phyloP scores from a whole-genome alignment of 306 rosid species.

The Myrica gale region DNA sequence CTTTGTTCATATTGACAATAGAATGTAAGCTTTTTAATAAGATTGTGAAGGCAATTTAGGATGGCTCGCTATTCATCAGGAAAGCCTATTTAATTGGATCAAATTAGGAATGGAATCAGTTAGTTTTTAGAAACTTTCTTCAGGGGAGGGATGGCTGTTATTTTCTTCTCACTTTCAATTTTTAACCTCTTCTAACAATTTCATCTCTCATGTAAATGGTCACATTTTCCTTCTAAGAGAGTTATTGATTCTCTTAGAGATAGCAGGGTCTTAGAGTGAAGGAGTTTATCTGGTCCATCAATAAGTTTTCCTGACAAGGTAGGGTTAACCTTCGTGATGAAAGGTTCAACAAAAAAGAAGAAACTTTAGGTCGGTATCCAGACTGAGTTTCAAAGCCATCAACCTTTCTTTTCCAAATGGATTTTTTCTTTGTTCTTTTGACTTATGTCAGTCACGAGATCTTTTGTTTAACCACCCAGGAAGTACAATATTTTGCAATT shows the following conservation, averaged over 20 bases:
- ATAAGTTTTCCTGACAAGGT: background rate
- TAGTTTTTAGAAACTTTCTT: background rate
- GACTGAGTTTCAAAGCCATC: background rate
- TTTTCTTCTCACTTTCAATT: background rate
- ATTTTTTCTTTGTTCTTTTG: background rate
- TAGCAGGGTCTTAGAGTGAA: background rate
- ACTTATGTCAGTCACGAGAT: background rate
- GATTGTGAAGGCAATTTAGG: background rate
- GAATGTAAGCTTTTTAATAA: background rate
- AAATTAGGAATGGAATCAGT: background rate
- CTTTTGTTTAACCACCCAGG: background rate
- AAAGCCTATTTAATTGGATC: background rate
- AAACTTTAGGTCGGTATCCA: background rate
- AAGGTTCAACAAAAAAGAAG: background rate
- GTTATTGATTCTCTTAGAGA: background rate
- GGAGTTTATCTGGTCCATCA: conserved; percentile 1
- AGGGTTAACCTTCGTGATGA: background rate
- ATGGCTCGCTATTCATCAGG: too few species aligned
- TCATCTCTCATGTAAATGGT: background rate
- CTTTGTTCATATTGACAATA: background rate
- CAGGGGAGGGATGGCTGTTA: background rate
- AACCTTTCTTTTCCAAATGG: background rate
- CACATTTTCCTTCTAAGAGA: background rate
- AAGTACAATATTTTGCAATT: background rate
- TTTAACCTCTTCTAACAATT: background rate